phyloP scores from a whole-genome alignment of 2,329 filamentous ascomycete species.

The Calonectria montana region DNA sequence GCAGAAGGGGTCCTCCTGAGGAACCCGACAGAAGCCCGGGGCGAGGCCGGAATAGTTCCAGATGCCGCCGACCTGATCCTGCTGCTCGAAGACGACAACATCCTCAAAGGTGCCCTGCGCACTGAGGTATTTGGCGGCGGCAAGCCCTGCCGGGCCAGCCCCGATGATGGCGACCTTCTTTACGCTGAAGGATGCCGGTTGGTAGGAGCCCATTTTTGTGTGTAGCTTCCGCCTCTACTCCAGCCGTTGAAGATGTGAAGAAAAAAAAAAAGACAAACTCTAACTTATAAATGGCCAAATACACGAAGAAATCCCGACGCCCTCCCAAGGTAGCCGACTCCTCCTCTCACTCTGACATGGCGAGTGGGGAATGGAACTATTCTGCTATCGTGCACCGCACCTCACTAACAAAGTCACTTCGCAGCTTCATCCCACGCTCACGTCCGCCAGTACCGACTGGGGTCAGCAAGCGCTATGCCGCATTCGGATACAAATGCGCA shows the following conservation, averaged over 20 bases:
- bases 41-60: slow-evolving; percentile 80
- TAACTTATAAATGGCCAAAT: slow-evolving; percentile 24
- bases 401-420: slow-evolving; percentile 20
- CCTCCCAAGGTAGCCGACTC: slow-evolving; percentile 21
- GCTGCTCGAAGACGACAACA: slow-evolving; percentile 86
- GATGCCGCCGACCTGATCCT: slow-evolving; percentile 79
- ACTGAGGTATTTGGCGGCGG: slow-evolving; percentile 82
- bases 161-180: slow-evolving; percentile 81
- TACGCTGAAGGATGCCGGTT: slow-evolving; percentile 57
- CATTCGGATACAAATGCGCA: background rate
- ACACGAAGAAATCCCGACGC: slow-evolving; percentile 21
- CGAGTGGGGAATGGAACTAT: slow-evolving; percentile 39
- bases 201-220: slow-evolving; percentile 45
- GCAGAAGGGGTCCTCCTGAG: slow-evolving; percentile 74
- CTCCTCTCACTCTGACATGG: slow-evolving; percentile 25
- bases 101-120: slow-evolving; percentile 75
- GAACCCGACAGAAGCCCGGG: slow-evolving; percentile 64
- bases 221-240: slow-evolving; percentile 4
- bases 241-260: slow-evolving; percentile 3
- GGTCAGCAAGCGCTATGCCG: background rate
- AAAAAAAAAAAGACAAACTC: slow-evolving; percentile 1
- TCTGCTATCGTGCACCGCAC: slow-evolving; percentile 27
- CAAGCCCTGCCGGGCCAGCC: slow-evolving; percentile 82
- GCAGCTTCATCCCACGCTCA: slow-evolving; percentile 1
- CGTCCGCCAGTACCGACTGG: slow-evolving; percentile 3